Conservation (phyloP, 2,329 filamentous ascomycete species). For the Coniochaeta ligniaria region DNA sequence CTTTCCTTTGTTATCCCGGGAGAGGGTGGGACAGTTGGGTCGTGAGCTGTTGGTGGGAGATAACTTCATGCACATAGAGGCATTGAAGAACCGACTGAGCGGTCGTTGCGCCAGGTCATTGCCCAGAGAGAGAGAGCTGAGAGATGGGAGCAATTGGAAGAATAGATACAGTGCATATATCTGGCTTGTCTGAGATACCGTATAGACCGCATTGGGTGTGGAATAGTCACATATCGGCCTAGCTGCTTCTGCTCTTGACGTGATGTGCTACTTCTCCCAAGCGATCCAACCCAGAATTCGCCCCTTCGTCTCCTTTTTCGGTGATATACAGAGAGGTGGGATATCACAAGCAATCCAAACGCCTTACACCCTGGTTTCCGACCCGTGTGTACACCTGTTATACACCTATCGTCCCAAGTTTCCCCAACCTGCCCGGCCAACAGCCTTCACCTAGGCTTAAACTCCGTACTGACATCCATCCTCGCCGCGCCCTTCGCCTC, state of each 20-base stretch:
- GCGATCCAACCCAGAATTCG: neutral
- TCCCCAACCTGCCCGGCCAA: neutral
- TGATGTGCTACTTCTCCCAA: neutral
- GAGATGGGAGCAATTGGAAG: neutral
- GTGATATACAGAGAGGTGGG: neutral
- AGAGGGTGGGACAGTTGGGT: neutral
- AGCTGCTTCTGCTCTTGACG: neutral
- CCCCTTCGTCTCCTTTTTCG: too few relatives aligned
- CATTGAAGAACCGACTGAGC: neutral
- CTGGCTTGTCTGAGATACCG: constrained; percentile 3
- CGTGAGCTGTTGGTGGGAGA: neutral
- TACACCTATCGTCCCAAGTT: neutral
- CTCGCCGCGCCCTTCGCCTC: constrained; percentile 64
- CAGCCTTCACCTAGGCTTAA: constrained; percentile 7
- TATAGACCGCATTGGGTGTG: constrained; percentile 3
- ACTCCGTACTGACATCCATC: constrained; percentile 33
- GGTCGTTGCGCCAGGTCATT: too few relatives aligned
- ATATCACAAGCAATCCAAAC: neutral
- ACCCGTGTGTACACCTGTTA: neutral
- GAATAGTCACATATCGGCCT: constrained; percentile 2
- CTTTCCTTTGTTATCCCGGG: neutral
- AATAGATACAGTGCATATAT: constrained; percentile 1
- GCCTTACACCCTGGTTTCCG: neutral
- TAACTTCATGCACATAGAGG: neutral
- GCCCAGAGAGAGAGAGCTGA: too few relatives aligned